A percentile compares a stretch with the other conserved stretches of the same genome.
Conservation (phyloP, 2,329 filamentous ascomycete genomes). For the Phyllachora maydis region DNA sequence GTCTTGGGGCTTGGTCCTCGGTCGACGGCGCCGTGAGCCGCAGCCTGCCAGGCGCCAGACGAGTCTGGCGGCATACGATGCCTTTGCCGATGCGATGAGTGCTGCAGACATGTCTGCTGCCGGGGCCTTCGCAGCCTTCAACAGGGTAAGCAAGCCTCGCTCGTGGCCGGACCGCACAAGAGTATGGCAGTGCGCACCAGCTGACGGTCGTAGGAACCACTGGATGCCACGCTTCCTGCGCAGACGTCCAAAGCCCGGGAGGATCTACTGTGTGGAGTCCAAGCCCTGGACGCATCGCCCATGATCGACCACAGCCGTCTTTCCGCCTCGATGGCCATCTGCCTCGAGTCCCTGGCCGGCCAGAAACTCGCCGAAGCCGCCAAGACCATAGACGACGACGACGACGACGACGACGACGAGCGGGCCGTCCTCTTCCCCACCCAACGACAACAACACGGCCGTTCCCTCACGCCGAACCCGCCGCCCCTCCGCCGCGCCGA, state of each 20-base stretch:
- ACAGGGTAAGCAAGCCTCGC: constrained; percentile 10
- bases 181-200: constrained; percentile 6
- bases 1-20: constrained; percentile 18
- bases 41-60: constrained; percentile 2
- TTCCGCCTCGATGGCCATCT: constrained; percentile 10
- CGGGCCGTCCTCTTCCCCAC: too few species aligned
- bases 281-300: constrained; percentile 23
- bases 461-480: too few species aligned
- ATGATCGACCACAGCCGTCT: constrained; percentile 11
- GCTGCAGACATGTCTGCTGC: constrained; percentile 39
- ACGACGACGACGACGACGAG: too few species aligned
- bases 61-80: constrained; percentile 27
- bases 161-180: too few species aligned
- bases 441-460: too few species aligned
- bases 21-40: constrained; percentile 6
- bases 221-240: constrained; percentile 44
- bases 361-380: too few species aligned
- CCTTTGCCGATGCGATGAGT: constrained; percentile 39
- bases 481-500: constrained; percentile 23
- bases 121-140: constrained; percentile 19
- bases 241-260: constrained; percentile 24
- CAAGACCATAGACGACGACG: too few species aligned
- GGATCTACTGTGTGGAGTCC: constrained; percentile 26
- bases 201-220: constrained; percentile 14
- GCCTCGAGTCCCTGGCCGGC: constrained; percentile 13